Evolutionary conservation across 2,329 filamentous ascomycete species (phyloP), one percentile per base, ranked within the genome.

Genomic region (Aspergillus felis): DNA sequence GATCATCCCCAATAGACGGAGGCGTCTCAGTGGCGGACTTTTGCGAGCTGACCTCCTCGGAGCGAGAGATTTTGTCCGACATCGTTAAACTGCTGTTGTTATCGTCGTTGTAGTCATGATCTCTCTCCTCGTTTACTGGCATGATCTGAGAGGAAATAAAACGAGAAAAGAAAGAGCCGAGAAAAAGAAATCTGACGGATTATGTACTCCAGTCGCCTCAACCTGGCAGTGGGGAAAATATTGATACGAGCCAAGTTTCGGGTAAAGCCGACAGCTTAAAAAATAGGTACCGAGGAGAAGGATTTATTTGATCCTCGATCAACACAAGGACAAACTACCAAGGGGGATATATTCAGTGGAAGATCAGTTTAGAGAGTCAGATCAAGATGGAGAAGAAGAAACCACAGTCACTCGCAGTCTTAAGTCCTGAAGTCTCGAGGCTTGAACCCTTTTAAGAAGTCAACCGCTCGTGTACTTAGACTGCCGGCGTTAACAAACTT

Each of bases 21-120:
- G 48, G 32, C 50, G 51, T 44, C 8, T 52, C 46, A 4, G 47
- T 49, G 41, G 62, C 60, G 1, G 61, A 55, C 17, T 51, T 54
- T 12, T 58, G 55, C 14, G 53, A 54, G 22, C 22, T 49, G 6
- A 48, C 29, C 12, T 28, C 51, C 27, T 50, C 57, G 24, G 53
- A 46, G 17, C 54, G 54, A 3, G 56, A 48, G n/a, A 41, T 42
- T 28, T 44, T 58, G 46, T 61, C 59, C 25, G 57, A 29, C 14
- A 29, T 28, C 3, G 48, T 35, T 54, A 51, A 48, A 54, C 53
- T 29, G 12, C 1, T 6, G 27, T 53, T 53, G 55, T 29, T 38
- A 17, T 20, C 41, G 35, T 47, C 4, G 8, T 14, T 7, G 22
- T 25, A 14, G 44, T 24, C 44, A 27, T 47, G 8, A 4, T 46